Evolutionary conservation across 768 basidiomycete genomes (phyloP).

Genomic region (Albatrellus ellisii): DNA sequence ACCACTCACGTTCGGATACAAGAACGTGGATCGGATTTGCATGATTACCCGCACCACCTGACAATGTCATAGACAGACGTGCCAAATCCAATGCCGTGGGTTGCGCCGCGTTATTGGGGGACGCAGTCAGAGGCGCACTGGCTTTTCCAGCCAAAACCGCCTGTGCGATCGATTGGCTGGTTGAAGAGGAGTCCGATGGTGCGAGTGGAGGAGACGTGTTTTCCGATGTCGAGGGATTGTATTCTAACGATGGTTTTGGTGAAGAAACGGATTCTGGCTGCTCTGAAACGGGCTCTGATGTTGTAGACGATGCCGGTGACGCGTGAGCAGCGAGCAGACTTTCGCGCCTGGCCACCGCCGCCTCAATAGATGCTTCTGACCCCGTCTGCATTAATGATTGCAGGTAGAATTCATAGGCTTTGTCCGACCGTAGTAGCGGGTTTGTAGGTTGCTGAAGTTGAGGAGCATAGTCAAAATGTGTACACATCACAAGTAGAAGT

Average conservation of each 20-base stretch:
- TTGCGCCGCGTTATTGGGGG: conserved; percentile 3
- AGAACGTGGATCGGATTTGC: conserved; percentile 67
- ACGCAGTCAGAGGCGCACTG: not conserved
- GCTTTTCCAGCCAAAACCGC: conserved; percentile 20
- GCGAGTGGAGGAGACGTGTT: conserved; percentile 2
- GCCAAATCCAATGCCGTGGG: conserved; percentile 21
- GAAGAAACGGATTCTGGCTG: not conserved
- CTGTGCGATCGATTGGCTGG: conserved; percentile 31
- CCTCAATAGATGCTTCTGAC: conserved; percentile 39
- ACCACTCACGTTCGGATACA: conserved; percentile 62
- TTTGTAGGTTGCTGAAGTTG: conserved; percentile 45
- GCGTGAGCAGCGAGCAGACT: conserved; percentile 32
- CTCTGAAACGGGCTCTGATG: not conserved
- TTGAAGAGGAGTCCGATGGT: conserved; percentile 14
- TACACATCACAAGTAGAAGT: too few relatives aligned
- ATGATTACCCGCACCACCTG: conserved; percentile 29
- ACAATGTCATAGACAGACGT: conserved; percentile 30
- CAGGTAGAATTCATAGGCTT: conserved; percentile 69
- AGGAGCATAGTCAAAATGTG: too few relatives aligned
- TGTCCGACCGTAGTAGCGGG: conserved; percentile 55
- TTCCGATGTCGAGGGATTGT: not conserved
- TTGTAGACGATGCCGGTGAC: conserved; percentile 11
- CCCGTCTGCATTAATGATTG: conserved; percentile 48
- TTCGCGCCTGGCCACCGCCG: conserved; percentile 61
- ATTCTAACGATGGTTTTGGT: not conserved